Evolutionary conservation across 1,284 basidiomycete species (phyloP).

Genomic region (Malassezia brasiliensis): DNA sequence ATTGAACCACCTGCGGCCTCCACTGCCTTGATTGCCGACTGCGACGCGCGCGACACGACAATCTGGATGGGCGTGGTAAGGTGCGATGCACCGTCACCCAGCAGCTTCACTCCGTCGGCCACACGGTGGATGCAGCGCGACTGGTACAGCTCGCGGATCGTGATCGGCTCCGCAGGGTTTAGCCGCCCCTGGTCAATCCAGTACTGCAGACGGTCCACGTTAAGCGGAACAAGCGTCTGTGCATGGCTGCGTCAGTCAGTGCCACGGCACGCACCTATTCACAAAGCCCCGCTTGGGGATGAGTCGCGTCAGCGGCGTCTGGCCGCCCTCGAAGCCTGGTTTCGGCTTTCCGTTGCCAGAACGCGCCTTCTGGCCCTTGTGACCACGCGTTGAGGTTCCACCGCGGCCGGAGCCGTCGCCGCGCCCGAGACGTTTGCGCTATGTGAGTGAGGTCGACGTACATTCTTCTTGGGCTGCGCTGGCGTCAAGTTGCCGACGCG

Average conservation of each 20-base stretch:
- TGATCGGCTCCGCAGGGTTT: constrained; percentile 71
- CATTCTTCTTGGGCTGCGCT: constrained; percentile 13
- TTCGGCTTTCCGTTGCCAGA: constrained; percentile 78
- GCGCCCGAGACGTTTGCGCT: constrained; percentile 85
- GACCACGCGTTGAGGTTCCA: constrained; percentile 81
- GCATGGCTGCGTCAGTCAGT: constrained; percentile 20
- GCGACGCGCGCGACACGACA: constrained; percentile 72
- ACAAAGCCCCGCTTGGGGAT: constrained; percentile 90
- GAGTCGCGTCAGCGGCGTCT: constrained; percentile 80
- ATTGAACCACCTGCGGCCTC: constrained; percentile 73
- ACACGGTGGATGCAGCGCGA: constrained; percentile 80
- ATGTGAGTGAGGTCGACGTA: constrained; percentile 3
- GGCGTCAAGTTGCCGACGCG: constrained; percentile 17
- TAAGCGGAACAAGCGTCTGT: constrained; percentile 68
- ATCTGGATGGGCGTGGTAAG: constrained; percentile 70
- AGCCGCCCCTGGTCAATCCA: constrained; percentile 82
- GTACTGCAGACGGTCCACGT: constrained; percentile 74
- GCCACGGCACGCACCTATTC: constrained; percentile 56
- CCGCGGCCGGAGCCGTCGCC: constrained; percentile 83
- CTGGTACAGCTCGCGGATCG: constrained; percentile 69
- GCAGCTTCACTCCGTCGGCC: constrained; percentile 79
- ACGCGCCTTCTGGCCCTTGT: constrained; percentile 91
- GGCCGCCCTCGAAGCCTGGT: constrained; percentile 79
- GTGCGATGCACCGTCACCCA: constrained; percentile 66
- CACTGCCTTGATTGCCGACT: constrained; percentile 73